Base-by-base conservation (phyloP, 257 asterid species). In the Fraxinus pennsylvanica region DNA sequence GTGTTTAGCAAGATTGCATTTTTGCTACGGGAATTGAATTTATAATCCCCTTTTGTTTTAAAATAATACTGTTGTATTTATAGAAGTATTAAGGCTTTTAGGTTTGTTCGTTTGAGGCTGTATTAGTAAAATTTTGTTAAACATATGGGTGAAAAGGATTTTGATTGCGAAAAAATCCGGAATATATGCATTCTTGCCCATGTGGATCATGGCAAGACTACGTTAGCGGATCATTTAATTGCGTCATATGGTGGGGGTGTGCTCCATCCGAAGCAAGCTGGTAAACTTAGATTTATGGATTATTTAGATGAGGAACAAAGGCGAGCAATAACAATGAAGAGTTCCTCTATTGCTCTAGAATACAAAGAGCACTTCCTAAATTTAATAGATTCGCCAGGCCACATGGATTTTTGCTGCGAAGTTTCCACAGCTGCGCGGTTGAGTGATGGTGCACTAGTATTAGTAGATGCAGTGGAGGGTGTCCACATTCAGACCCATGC, bases 401-500 rank as follows among this genome's bases (percentile, higher is more conserved):
- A 94, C 76, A 94, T 94, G 97, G 99, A 94, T 76, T 94, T 94
- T 80, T 94, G 99, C 72, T 89, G 99, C 85, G 99, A 94, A 89
- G 99, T 94, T 10, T 94, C 99, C 4, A 92, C 97, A 10, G 99
- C 99, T 14, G 99, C 99, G 0, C 88, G 99, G 76, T 85, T 94
- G 91, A 94, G 97, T 65, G 99, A 94, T 79, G 99, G 99, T 57
- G 99, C 96, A 7, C 83, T 94, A 74, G 89, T 94, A 2, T 84
- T 94, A 68, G 99, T 94, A 39, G 99, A 94, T 83, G 94, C 96
- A 1, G 97, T 94, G 17, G 99, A 94, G 78, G 99, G 97, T 38
- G 99, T 94, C 83, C 99, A 94, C 68, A 94, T 94, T 82, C 99
- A 94, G 87, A 94, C 99, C 5, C 99, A 92, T 70, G 99, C 99